These are phyloP conservation scores for Durotheca rogersii DNA, from an alignment of 495 filamentous ascomycete genomes.

Conservation along the genomic window DNA sequence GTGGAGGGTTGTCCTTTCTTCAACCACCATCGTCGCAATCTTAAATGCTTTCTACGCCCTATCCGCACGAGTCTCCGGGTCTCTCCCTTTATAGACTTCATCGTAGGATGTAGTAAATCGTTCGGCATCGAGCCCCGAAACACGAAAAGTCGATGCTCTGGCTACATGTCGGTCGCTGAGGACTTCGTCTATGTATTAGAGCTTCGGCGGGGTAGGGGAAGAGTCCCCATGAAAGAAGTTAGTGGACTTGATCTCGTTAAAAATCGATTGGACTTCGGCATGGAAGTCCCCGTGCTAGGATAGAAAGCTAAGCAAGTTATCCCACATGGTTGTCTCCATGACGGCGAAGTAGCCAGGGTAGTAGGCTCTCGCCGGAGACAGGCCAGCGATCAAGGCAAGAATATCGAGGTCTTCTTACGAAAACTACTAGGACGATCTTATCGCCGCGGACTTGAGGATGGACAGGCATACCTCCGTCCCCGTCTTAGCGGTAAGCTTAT, in stretches of 20 bases:
- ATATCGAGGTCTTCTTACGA: constrained; percentile 40
- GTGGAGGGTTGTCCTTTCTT: background rate
- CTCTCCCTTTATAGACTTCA: constrained; percentile 32
- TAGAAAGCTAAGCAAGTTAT: constrained; percentile 38
- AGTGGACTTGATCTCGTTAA: constrained; percentile 41
- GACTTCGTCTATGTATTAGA: background rate
- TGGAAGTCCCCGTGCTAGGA: constrained; percentile 56
- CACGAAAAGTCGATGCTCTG: constrained; percentile 50
- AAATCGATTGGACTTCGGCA: constrained; percentile 41
- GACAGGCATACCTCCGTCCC: constrained; percentile 63
- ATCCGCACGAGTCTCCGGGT: constrained; percentile 15
- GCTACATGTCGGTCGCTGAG: constrained; percentile 48
- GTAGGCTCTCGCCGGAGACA: constrained; percentile 50
- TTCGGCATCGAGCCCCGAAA: constrained; percentile 57
- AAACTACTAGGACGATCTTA: constrained; percentile 53
- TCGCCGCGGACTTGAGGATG: constrained; percentile 50
- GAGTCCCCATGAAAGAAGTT: constrained; percentile 27
- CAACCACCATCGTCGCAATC: constrained; percentile 13
- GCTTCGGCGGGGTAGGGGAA: background rate
- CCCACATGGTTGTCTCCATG: constrained; percentile 38
- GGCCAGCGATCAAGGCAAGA: constrained; percentile 46
- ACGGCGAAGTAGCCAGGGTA: constrained; percentile 26
- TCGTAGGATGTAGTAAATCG: constrained; percentile 41
- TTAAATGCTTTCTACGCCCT: constrained; percentile 7
- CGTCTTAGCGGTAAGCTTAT: constrained; percentile 57